Evolutionary conservation across 352 stramenopile species (phyloP).

Genomic region (Bremia lactucae): DNA sequence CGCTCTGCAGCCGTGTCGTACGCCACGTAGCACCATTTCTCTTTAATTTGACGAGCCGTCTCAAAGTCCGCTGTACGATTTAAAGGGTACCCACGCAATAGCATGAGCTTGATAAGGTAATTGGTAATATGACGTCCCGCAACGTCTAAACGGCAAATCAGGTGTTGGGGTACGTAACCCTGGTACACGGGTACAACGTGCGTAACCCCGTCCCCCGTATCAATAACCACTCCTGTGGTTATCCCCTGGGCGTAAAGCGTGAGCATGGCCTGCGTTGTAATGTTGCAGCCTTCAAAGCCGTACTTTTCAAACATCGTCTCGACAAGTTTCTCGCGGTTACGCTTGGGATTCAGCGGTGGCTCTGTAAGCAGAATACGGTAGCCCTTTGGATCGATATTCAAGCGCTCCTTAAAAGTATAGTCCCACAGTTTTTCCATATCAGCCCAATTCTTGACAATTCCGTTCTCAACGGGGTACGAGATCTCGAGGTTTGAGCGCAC

Average conservation of each 20-base stretch:
- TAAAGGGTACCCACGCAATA: conserved; percentile 86
- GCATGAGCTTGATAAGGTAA: conserved; percentile 91
- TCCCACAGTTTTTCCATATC: conserved; percentile 97
- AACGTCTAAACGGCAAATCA: conserved; percentile 88
- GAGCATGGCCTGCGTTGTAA: conserved; percentile 89
- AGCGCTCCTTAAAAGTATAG: conserved; percentile 91
- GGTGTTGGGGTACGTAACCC: conserved; percentile 83
- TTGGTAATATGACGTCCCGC: conserved; percentile 90
- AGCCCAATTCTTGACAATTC: conserved; percentile 95
- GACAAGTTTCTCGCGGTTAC: conserved; percentile 87
- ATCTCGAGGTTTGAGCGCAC: conserved; percentile 83
- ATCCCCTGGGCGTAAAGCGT: conserved; percentile 88
- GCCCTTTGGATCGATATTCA: conserved; percentile 55
- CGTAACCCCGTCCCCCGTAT: conserved; percentile 90
- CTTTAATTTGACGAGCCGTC: conserved; percentile 90
- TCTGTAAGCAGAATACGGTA: conserved; percentile 89
- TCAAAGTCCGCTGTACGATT: conserved; percentile 90
- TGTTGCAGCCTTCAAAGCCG: conserved; percentile 82
- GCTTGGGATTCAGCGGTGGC: conserved; percentile 86
- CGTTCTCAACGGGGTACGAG: conserved; percentile 90
- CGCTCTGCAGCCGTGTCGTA: conserved; percentile 83
- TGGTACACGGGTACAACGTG: conserved; percentile 89
- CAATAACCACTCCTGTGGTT: conserved; percentile 86
- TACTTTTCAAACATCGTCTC: conserved; percentile 93
- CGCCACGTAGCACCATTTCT: conserved; percentile 90